phyloP scores from a whole-genome alignment of 2,329 filamentous ascomycete genomes.

The Chaetomium globosum region DNA sequence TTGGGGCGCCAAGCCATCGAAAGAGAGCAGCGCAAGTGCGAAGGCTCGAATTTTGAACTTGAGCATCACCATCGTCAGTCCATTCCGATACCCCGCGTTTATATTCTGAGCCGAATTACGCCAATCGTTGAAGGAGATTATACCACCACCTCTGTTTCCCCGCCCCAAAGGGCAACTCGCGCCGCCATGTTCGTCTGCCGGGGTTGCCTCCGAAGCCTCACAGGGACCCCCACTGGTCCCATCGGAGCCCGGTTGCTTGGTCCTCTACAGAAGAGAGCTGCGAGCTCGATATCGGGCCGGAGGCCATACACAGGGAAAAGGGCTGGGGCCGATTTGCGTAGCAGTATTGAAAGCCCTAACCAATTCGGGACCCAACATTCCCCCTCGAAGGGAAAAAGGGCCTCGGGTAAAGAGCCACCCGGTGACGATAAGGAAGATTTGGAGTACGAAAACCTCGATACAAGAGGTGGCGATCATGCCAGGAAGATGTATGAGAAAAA shows the following conservation, averaged over 20 bases:
- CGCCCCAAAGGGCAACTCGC: neutral
- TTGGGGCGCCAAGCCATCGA: constrained; percentile 18
- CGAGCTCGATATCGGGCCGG: constrained; percentile 3
- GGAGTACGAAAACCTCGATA: constrained; percentile 30
- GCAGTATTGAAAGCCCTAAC: neutral
- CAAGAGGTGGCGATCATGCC: constrained; percentile 2
- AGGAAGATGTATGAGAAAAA: constrained; percentile 33
- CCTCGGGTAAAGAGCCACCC: neutral
- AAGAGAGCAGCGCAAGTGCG: neutral
- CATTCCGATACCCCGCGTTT: neutral
- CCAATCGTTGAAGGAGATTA: neutral
- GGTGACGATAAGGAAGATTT: constrained; percentile 8
- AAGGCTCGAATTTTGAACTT: neutral
- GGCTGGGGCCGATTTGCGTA: neutral
- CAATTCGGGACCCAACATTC: neutral
- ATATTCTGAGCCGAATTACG: neutral
- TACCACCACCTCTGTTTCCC: neutral
- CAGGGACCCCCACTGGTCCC: constrained; percentile 1
- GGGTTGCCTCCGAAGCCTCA: constrained; percentile 41
- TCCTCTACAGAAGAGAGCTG: constrained; percentile 8
- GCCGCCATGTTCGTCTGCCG: constrained; percentile 46
- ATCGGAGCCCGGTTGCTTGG: constrained; percentile 16
- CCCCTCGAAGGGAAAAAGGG: neutral
- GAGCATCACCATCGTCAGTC: neutral
- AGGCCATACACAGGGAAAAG: constrained; percentile 3